Conservation (phyloP, 2,329 filamentous ascomycete species). For the Fusarium stilboides region DNA sequence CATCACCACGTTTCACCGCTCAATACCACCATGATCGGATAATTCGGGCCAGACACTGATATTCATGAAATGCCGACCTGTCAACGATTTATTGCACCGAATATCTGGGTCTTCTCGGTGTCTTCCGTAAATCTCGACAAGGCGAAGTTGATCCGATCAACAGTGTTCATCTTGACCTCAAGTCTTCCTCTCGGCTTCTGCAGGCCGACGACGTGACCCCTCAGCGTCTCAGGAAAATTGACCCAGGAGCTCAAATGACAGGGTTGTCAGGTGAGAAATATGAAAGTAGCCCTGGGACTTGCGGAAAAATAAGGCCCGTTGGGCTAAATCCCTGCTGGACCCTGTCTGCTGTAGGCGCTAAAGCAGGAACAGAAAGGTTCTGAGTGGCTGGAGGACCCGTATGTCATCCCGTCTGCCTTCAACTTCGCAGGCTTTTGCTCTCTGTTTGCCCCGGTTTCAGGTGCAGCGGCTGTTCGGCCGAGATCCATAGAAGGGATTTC, state of each 20-base stretch:
- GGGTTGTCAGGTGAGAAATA: neutral
- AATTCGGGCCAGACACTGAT: slow-evolving; percentile 1
- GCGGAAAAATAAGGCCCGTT: slow-evolving; percentile 35
- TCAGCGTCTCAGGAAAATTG: slow-evolving; percentile 17
- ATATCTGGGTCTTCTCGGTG: neutral
- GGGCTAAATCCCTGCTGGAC: slow-evolving; percentile 1
- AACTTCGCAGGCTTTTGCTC: slow-evolving; percentile 1
- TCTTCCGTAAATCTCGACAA: slow-evolving; percentile 2
- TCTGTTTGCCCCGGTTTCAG: slow-evolving; percentile 41
- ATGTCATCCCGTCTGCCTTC: neutral
- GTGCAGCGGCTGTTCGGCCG: slow-evolving; percentile 37
- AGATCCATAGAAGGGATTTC: slow-evolving; percentile 19
- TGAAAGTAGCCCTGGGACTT: slow-evolving; percentile 18
- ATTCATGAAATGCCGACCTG: neutral
- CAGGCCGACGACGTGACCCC: neutral
- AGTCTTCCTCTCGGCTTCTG: neutral
- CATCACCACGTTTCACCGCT: slow-evolving; percentile 14
- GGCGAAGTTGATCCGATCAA: neutral
- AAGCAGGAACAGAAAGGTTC: slow-evolving; percentile 39
- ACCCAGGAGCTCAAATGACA: slow-evolving; percentile 4
- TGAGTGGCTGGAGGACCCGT: slow-evolving; percentile 6
- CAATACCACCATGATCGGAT: slow-evolving; percentile 6
- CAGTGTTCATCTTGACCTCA: slow-evolving; percentile 3
- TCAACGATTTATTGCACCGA: slow-evolving; percentile 20
- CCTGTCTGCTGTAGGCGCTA: slow-evolving; percentile 24